These are phyloP conservation scores for Salix udensis DNA, from an alignment of 345 rosid genomes.

Conservation along the genomic window DNA sequence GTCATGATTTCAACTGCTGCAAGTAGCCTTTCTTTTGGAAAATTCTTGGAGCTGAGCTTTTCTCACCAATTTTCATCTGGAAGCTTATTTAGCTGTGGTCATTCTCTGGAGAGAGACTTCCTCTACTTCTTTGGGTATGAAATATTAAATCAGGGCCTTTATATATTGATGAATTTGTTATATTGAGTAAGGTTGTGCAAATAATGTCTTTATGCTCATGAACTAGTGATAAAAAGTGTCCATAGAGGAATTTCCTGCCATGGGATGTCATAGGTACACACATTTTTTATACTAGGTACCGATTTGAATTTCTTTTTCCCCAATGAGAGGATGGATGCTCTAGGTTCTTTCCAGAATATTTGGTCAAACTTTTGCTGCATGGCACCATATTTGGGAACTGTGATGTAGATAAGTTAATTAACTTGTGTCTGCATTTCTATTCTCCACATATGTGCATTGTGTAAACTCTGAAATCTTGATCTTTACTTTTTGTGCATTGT, in stretches of 20 bases:
- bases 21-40: slow-evolving; percentile 78
- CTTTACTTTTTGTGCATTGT: not conserved
- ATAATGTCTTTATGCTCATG: not conserved
- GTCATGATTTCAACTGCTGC: slow-evolving; percentile 73
- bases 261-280: not conserved
- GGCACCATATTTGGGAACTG: not conserved
- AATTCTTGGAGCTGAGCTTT: slow-evolving; percentile 92
- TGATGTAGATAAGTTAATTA: not conserved
- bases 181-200: not conserved
- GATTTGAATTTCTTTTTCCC: not conserved
- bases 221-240: not conserved
- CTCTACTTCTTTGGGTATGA: slow-evolving; percentile 93
- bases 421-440: not conserved
- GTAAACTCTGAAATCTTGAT: not conserved
- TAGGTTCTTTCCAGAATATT: not conserved
- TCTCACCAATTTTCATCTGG: slow-evolving; percentile 41
- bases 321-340: not conserved
- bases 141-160: not conserved
- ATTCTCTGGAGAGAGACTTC: slow-evolving; percentile 67
- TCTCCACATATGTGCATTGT: not conserved
- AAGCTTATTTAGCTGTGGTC: slow-evolving; percentile 71
- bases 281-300: not conserved
- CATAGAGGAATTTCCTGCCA: not conserved
- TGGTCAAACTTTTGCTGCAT: not conserved
- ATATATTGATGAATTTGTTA: not conserved